Base-by-base conservation (phyloP, 192 early-diverging fungal genomes). In the Oehlia diaphana region DNA sequence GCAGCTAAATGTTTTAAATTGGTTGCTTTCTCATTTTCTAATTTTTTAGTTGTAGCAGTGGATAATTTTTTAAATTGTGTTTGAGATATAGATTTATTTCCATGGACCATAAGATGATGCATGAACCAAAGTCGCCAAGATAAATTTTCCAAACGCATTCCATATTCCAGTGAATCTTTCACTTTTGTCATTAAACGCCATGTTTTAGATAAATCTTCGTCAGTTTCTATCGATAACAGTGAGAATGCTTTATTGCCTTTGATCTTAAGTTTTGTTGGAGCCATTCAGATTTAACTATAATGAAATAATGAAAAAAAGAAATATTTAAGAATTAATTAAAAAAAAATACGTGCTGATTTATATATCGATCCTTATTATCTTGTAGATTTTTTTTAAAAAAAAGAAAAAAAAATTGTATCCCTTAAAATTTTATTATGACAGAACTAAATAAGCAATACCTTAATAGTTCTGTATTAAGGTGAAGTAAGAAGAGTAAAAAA, bases 111-210 rank as follows among this genome's bases (percentile, higher is more conserved):
- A 35, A 88, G 81, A 70, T 92, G 88, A 68, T 95, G 92, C 79
- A 93, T 84, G 78, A 93, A 93, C 94, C 94, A 95, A 44, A 95
- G 82, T 47, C 94, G 85, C 94, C 94, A 95, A 33, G 94, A 95
- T 74, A 95, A 87, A 81, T 95, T 95, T 78, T 95, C 94, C 28
- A 95, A 82, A 26, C 94, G 92, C 61, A 88, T 90, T 39, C 94
- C 94, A 81, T 94, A 91, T 78, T 95, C 94, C 12, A 95, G 86
- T 47, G 92, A 90, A 78, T 94, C 92, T 82, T 93, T 95, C 35
- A 95, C 94, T 83, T 94, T 94, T 53, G 93, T 93, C 82, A 92
- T 93, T n/a, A 94, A 89, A 37, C 92, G 87, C 94, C 94, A 95
- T 8, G 92, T 89, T 76, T 89, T 90, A 50, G 90, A 90, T 19